Evolutionary conservation across 2,329 filamentous ascomycete species (phyloP), one percentile per base, ranked within the genome.

Genomic region (Fusarium tuaranense): DNA sequence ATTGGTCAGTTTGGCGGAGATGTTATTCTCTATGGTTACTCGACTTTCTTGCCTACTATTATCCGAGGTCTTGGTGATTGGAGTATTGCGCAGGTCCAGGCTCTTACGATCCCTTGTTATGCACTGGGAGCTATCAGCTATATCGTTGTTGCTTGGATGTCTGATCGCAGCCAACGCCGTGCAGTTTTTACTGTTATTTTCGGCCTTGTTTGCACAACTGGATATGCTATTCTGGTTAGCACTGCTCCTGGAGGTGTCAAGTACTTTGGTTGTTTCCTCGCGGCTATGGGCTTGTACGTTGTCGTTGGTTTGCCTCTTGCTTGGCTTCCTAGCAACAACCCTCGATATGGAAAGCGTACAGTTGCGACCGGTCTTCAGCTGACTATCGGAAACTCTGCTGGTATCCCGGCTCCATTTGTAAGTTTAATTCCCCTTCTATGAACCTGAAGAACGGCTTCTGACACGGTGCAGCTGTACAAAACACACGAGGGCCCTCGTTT

Each of bases 41-140:
- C 87, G 62, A 92, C 90, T 2, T 93, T 93, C 75, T 81, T 93
- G 41, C 91, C 91, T 0, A 92, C 91, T 0, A 93, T 93, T 64
- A 92, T 93, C 77, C 83, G 87, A 22, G 89, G 87, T 0, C 86
- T 93, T 62, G 86, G 90, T 0, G 84, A 90, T 61, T 80, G 79
- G 79, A 71, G 68, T n/a, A 74, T 22, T 0, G 72, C 77, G 2
- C 72, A 83, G 48, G 87, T 92, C 0, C 91, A 93, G 76, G 89
- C 90, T n/a, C 84, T 93, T 20, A 93, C 91, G 0, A 92, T 93
- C 44, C 91, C 92, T 1, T 92, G 90, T 79, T 93, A 93, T 70
- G 86, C 86, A 0, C 78, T 92, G 4, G 91, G 91, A 0, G 91
- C 90, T 0, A 85, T 92, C 20, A 88, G 85, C 0, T 93, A 92